Conservation (phyloP, 306 rosid genomes). For the Ziziphus jujuba region DNA sequence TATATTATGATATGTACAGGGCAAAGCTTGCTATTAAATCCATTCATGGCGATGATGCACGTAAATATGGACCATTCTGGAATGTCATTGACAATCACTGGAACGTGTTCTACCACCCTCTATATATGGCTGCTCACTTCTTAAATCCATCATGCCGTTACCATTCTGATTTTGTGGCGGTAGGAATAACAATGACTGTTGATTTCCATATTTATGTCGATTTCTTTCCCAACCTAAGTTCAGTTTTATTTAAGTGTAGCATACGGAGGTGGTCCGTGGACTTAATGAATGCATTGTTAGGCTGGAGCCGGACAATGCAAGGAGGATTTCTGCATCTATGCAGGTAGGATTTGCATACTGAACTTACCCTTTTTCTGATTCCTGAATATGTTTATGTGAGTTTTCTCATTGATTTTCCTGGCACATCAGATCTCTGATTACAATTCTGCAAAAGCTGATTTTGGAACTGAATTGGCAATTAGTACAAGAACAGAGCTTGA, state of each 20-base stretch:
- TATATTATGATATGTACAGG: constrained; percentile 73
- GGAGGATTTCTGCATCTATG: constrained; percentile 85
- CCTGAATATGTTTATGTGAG: constrained; percentile 12
- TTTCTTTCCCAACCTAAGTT: constrained; percentile 38
- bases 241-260: constrained; percentile 48
- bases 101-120: constrained; percentile 82
- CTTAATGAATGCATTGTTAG: constrained; percentile 85
- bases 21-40: constrained; percentile 81
- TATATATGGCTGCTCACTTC: constrained; percentile 89
- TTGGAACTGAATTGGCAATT: constrained; percentile 95
- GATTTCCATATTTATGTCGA: constrained; percentile 16
- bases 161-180: constrained; percentile 77
- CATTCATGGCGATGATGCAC: constrained; percentile 60
- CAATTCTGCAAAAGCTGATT: constrained; percentile 80
- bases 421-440: constrained; percentile 71
- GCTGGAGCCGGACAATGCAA: constrained; percentile 70
- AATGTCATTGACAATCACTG: constrained; percentile 77
- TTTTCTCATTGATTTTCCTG: constrained; percentile 20
- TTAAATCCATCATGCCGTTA: constrained; percentile 86
- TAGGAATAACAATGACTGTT: constrained; percentile 42
- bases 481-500: constrained; percentile 94
- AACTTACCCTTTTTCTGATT: background rate
- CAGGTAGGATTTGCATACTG: constrained; percentile 50
- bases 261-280: constrained; percentile 81
- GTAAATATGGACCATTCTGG: constrained; percentile 88